These are phyloP conservation scores for Recurvomyces mirabilis DNA, from an alignment of 495 filamentous ascomycete genomes.

Conservation along the genomic window DNA sequence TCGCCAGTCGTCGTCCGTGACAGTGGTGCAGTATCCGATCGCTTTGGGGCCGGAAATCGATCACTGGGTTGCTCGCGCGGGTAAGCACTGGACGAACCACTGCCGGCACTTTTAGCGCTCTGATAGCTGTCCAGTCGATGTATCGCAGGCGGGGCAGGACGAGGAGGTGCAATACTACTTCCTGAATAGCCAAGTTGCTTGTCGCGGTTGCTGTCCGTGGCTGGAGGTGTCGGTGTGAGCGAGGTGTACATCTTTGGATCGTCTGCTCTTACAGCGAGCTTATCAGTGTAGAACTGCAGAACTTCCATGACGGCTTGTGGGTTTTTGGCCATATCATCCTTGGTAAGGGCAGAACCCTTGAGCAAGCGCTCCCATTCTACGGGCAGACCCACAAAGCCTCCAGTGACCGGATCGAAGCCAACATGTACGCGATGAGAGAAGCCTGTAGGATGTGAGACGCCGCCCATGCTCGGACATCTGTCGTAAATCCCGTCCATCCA, in stretches of 20 bases:
- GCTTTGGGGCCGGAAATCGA: conserved; percentile 9
- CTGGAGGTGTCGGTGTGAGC: conserved; percentile 56
- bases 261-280: conserved; percentile 68
- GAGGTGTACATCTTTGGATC: conserved; percentile 68
- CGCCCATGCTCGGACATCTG: conserved; percentile 91
- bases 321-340: conserved; percentile 94
- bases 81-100: conserved; percentile 38
- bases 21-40: conserved; percentile 17
- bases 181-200: conserved; percentile 60
- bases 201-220: conserved; percentile 42
- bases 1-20: conserved; percentile 22
- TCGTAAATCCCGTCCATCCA: conserved; percentile 98
- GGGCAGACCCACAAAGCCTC: conserved; percentile 84
- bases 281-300: conserved; percentile 92
- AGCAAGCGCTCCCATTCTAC: conserved; percentile 93
- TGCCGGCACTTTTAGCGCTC: conserved; percentile 28
- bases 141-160: conserved; percentile 50
- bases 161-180: conserved; percentile 64
- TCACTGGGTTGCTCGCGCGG: conserved; percentile 22
- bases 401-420: conserved; percentile 87
- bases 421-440: conserved; percentile 95
- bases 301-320: conserved; percentile 98
- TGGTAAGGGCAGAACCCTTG: conserved; percentile 89
- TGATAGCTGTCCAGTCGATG: conserved; percentile 22
- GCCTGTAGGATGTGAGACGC: conserved; percentile 95